Evolutionary conservation across 345 rosid species (phyloP), one percentile per base, ranked within the genome.

Genomic region (Orychophragmus violaceus): DNA sequence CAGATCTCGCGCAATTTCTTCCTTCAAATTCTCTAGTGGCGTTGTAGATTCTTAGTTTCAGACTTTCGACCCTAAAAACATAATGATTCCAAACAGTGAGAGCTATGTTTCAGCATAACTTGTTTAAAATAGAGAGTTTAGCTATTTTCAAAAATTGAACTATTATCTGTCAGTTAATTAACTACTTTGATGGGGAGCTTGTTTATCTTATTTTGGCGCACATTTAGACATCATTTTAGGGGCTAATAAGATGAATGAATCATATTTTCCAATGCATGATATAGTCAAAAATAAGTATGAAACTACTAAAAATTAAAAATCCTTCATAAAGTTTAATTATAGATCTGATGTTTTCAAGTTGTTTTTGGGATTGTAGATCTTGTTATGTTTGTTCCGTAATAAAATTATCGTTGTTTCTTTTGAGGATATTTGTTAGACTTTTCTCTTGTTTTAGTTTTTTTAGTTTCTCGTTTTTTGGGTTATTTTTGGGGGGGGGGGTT

Each of bases 251-350:
- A 61, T 39, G 67, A 62, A 62, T 71, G 69, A 71, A 62, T 54
- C 62, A 8, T 23, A 60, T 33, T 62, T 71, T 55, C 75, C 54
- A 54, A 71, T 25, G 67, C 21, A 35, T 69, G 67, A 60, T 61
- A 62, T 46, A 53, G 63, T 62, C 39, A 53, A 62, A 32, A n/a
- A n/a, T n/a, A 51, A 24, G 74, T 59, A 68, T 56, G 69, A 62
- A 69, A 61, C 24, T 19, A 1, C 61, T 0, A 9, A 60, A 29
- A 52, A 44, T n/a, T n/a, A n/a, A n/a, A n/a, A n/a, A n/a, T n/a
- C n/a, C n/a, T n/a, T n/a, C n/a, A n/a, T n/a, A n/a, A n/a, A n/a
- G n/a, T n/a, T n/a, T n/a, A n/a, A n/a, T n/a, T n/a, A n/a, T n/a
- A n/a, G n/a, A n/a, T n/a, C n/a, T n/a, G n/a, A n/a, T n/a, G n/a